Percentiles rank a stretch among this genome's conserved stretches.
phyloP scores from a whole-genome alignment of 1,139 yeast genomes.

The Geotrichum fermentans region DNA sequence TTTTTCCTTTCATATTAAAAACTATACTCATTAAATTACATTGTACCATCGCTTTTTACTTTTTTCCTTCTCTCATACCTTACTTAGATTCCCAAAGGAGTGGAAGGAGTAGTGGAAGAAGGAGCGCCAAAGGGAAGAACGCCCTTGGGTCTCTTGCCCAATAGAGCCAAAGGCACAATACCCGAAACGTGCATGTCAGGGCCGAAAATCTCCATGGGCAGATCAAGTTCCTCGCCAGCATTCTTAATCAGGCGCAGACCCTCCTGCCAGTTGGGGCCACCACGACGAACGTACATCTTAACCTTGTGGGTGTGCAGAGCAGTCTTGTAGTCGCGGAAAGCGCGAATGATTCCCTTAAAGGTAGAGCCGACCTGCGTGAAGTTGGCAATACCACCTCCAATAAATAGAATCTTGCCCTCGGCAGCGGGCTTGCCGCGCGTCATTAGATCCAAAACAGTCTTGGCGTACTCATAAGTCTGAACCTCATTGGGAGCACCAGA shows the following conservation, averaged over 20 bases:
- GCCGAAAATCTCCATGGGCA: slow-evolving; percentile 47
- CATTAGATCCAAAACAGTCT: slow-evolving; percentile 46
- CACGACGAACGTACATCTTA: slow-evolving; percentile 43
- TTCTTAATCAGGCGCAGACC: slow-evolving; percentile 44
- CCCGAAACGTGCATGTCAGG: slow-evolving; percentile 50
- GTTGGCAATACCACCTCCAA: slow-evolving; percentile 48
- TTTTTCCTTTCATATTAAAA: too few species aligned
- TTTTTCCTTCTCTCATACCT: too few species aligned
- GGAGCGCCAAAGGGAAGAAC: slow-evolving; percentile 40
- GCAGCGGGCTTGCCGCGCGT: slow-evolving; percentile 41
- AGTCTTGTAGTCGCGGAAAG: slow-evolving; percentile 42
- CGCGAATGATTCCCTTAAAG: slow-evolving; percentile 47
- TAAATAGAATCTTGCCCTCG: slow-evolving; percentile 44
- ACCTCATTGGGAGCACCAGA: slow-evolving; percentile 44
- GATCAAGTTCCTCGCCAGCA: slow-evolving; percentile 44
- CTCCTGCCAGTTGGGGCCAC: slow-evolving; percentile 49
- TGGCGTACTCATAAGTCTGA: slow-evolving; percentile 47
- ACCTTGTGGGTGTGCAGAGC: slow-evolving; percentile 42
- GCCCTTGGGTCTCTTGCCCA: slow-evolving; percentile 40
- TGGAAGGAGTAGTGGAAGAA: slow-evolving; percentile 34
- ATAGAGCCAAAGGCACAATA: slow-evolving; percentile 43
- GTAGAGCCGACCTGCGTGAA: slow-evolving; percentile 48
- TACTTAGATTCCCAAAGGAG: slow-evolving; percentile 28
- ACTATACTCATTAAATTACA: background rate
- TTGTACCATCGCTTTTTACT: too few species aligned